Conservation (phyloP, 2,329 filamentous ascomycete species). For the Akanthomyces muscarius region DNA sequence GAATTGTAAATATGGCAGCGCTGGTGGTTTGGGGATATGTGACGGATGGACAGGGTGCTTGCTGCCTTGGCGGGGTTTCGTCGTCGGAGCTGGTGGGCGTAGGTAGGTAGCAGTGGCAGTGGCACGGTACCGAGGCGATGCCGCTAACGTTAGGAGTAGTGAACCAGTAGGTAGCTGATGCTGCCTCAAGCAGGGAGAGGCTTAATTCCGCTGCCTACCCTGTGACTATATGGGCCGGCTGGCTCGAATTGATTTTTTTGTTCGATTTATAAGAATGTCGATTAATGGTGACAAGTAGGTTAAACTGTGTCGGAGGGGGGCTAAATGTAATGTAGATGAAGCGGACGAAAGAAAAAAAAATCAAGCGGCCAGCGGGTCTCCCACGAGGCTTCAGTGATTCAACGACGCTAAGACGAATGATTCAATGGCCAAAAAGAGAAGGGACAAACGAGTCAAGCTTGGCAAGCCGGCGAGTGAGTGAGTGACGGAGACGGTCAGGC, state of each 20-base stretch:
- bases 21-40: not conserved
- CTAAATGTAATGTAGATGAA: not conserved
- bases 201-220: too few relatives aligned
- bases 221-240: too few relatives aligned
- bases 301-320: too few relatives aligned
- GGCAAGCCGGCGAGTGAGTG: not conserved
- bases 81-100: not conserved
- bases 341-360: not conserved
- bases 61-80: constrained; percentile 13
- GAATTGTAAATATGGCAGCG: not conserved
- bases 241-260: too few relatives aligned
- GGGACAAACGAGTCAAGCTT: not conserved
- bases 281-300: not conserved
- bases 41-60: not conserved
- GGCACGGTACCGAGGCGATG: not conserved
- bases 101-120: not conserved
- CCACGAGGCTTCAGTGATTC: not conserved
- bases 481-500: not conserved
- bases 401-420: not conserved
- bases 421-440: not conserved
- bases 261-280: not conserved
- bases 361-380: not conserved
- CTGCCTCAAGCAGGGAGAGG: too few relatives aligned
- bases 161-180: too few relatives aligned
- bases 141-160: not conserved